Evolutionary conservation across 345 rosid species (phyloP).

Genomic region (Angophora floribunda): DNA sequence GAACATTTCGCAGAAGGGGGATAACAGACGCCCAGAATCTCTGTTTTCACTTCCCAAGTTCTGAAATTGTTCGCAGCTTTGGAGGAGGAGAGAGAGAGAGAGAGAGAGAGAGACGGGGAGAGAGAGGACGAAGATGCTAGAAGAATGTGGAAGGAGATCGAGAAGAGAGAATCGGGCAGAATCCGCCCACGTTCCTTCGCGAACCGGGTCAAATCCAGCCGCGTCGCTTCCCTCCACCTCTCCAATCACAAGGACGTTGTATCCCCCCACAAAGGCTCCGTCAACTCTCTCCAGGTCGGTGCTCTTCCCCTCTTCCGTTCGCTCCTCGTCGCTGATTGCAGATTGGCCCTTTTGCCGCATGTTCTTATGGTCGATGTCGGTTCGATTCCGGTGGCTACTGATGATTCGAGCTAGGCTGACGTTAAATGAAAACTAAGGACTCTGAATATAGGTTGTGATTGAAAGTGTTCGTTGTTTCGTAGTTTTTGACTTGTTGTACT

Average conservation of each 20-base stretch:
- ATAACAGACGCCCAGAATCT: background rate
- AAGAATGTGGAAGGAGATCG: slow-evolving; percentile 86
- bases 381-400: background rate
- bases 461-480: background rate
- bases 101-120: background rate
- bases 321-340: background rate
- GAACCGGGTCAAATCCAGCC: slow-evolving; percentile 48
- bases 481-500: background rate
- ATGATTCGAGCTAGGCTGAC: background rate
- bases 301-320: background rate
- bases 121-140: slow-evolving; percentile 1
- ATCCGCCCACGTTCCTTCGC: slow-evolving; percentile 50
- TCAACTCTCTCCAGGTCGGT: slow-evolving; percentile 81
- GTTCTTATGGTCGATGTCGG: background rate
- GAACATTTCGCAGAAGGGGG: background rate
- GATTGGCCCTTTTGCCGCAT: background rate
- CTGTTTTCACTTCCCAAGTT: background rate
- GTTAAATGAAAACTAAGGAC: background rate
- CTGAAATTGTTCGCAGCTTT: background rate
- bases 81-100: background rate
- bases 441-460: background rate
- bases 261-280: slow-evolving; percentile 78
- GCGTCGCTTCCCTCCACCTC: slow-evolving; percentile 52
- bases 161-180: slow-evolving; percentile 80
- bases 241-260: slow-evolving; percentile 74